A percentile compares a stretch with the other conserved stretches of the same genome.
These are phyloP conservation scores for Leptosphaerulina australis DNA, from an alignment of 2,329 filamentous ascomycete genomes.

Conservation along the genomic window DNA sequence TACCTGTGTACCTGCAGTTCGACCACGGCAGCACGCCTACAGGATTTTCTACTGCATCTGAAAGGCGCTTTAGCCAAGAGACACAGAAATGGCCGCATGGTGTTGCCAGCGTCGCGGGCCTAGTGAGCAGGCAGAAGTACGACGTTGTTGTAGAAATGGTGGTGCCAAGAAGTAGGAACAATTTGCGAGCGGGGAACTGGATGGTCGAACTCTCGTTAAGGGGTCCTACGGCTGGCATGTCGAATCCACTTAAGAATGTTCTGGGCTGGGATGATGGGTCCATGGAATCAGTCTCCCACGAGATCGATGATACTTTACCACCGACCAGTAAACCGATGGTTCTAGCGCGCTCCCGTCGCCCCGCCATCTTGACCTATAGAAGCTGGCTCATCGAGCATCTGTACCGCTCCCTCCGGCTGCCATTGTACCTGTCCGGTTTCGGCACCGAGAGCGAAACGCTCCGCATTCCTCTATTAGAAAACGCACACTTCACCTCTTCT, in stretches of 20 bases:
- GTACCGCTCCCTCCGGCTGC: slow-evolving; percentile 54
- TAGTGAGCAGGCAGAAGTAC: slow-evolving; percentile 74
- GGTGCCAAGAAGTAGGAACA: slow-evolving; percentile 78
- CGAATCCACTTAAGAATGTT: slow-evolving; percentile 18
- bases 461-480: slow-evolving; percentile 73
- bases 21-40: slow-evolving; percentile 45
- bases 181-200: slow-evolving; percentile 84
- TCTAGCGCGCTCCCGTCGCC: slow-evolving; percentile 65
- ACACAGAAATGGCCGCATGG: slow-evolving; percentile 56
- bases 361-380: slow-evolving; percentile 79
- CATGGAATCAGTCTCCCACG: slow-evolving; percentile 13
- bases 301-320: neutral
- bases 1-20: slow-evolving; percentile 70
- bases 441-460: slow-evolving; percentile 68
- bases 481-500: slow-evolving; percentile 66
- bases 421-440: slow-evolving; percentile 72
- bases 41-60: slow-evolving; percentile 6
- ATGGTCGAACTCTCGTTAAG: slow-evolving; percentile 84
- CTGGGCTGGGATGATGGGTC: slow-evolving; percentile 43
- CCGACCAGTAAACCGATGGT: slow-evolving; percentile 27
- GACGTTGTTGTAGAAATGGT: slow-evolving; percentile 77
- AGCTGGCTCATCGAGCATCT: slow-evolving; percentile 54
- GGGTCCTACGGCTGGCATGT: slow-evolving; percentile 22
- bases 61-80: slow-evolving; percentile 5
- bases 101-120: slow-evolving; percentile 51